Evolutionary conservation across 1,139 yeast species (phyloP), one percentile per base, ranked within the genome.

Genomic region (Saccharomyces pastorianus): DNA sequence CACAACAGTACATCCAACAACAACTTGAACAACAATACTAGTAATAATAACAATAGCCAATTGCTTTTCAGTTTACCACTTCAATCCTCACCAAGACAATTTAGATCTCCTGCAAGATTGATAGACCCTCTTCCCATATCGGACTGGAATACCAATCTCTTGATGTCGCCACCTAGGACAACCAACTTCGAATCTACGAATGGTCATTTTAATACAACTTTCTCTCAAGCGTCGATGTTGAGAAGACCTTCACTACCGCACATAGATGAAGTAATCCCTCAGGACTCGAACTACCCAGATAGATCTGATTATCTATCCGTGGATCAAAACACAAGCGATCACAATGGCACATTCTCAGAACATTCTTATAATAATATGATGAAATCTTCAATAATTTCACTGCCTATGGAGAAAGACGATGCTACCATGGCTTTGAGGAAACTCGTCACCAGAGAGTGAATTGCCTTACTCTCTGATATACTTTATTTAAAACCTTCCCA

Each of bases 391-490:
- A 34, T 34, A 26, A 38, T 11, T 17, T 38, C 25, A 2, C 2
- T 20, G 13, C 44, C 44, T 17, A 20, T 17, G 11, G 63, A 58
- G 29, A 57, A 56, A 11, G 70, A 65, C 53, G 70, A 66, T 51
- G 70, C 70, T 4, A 58, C 67, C 47, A 50, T 59, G 14, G 70
- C 70, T n/a, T 52, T 66, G 28, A 59, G 62, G 50, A 65, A 56
- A 49, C 58, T 66, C 32, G 64, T 65, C 46, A 61, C 61, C 49
- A 64, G 64, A 38, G 25, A 38, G 44, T 38, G 11, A 38, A 4
- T 8, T 4, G 3, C 11, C 25, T 4, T 11, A 11, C 13, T 13
- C 20, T 8, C 6, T 8, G 2, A 38, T 7, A 38, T 38, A 20
- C 6, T 38, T 38, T 38, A 38, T 38, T 11, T 38, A 38, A 38